phyloP scores from a whole-genome alignment of 805 yeast genomes.

The Zygosaccharomyces gambellarensis region DNA sequence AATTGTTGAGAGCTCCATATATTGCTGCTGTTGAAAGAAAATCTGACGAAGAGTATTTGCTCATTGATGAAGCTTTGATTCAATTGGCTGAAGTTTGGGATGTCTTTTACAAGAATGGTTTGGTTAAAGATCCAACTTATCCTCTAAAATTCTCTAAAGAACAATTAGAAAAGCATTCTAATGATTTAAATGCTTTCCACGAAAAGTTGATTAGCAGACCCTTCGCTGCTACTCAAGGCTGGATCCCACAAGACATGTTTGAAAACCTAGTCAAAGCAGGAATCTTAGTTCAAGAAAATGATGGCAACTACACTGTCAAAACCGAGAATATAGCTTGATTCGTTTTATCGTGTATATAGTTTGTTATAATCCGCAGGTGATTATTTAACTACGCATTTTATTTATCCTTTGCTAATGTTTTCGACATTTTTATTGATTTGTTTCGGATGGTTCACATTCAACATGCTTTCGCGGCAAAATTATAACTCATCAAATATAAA shows the following conservation, averaged over 20 bases:
- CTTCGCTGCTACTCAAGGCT: slow-evolving; percentile 85
- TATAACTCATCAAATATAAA: not conserved
- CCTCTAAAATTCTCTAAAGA: slow-evolving; percentile 61
- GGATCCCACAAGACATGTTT: slow-evolving; percentile 95
- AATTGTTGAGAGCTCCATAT: slow-evolving; percentile 63
- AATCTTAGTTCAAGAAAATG: slow-evolving; percentile 54
- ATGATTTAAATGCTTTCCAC: slow-evolving; percentile 62
- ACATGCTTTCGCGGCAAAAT: not conserved
- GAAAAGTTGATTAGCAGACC: slow-evolving; percentile 64
- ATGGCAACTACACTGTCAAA: slow-evolving; percentile 45
- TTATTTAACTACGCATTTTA: not conserved
- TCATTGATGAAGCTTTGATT: slow-evolving; percentile 60
- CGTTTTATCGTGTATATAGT: not conserved
- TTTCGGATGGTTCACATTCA: not conserved
- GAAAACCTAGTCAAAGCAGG: slow-evolving; percentile 64
- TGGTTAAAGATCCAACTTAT: slow-evolving; percentile 47
- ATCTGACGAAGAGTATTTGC: slow-evolving; percentile 51
- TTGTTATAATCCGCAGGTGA: not conserved
- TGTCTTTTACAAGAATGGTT: slow-evolving; percentile 51
- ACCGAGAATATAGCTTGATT: slow-evolving; percentile 37
- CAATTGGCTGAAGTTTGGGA: slow-evolving; percentile 69
- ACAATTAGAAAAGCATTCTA: slow-evolving; percentile 53
- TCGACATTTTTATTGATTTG: not conserved
- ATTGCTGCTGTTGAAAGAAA: slow-evolving; percentile 55
- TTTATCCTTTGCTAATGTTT: not conserved